These are phyloP conservation scores for Xylaria venustula DNA, from an alignment of 495 filamentous ascomycete genomes.

Conservation along the genomic window DNA sequence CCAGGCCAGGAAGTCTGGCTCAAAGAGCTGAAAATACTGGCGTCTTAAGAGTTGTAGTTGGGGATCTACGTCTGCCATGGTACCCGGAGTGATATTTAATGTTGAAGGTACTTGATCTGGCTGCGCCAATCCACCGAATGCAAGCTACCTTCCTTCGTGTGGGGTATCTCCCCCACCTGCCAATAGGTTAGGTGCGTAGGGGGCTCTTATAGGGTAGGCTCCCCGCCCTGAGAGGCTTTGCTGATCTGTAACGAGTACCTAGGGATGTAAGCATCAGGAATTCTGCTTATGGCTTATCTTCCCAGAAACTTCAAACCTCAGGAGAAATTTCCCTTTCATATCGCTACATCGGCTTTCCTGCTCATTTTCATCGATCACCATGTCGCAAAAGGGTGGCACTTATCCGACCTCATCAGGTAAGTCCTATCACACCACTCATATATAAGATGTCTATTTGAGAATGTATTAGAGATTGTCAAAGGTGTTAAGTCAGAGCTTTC, in stretches of 20 bases:
- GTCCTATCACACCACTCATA: not conserved
- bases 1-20: constrained; percentile 51
- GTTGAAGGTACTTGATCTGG: no score
- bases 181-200: no score
- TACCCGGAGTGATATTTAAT: not conserved
- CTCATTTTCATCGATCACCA: not conserved
- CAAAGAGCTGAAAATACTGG: constrained; percentile 65
- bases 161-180: not conserved
- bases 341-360: no score
- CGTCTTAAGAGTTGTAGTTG: constrained; percentile 47
- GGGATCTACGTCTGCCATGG: constrained; percentile 19
- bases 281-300: no score
- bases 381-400: not conserved
- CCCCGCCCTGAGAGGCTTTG: constrained; percentile 1
- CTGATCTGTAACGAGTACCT: no score
- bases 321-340: no score
- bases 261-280: no score
- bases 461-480: not conserved
- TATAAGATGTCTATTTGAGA: not conserved
- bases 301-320: no score
- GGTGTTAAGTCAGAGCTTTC: not conserved
- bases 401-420: not conserved
- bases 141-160: no score
- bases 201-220: constrained; percentile 7
- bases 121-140: no score